Percentiles rank a stretch among this genome's conserved stretches.
phyloP scores from a whole-genome alignment of 768 basidiomycete genomes.

The Termitomyces heimii region DNA sequence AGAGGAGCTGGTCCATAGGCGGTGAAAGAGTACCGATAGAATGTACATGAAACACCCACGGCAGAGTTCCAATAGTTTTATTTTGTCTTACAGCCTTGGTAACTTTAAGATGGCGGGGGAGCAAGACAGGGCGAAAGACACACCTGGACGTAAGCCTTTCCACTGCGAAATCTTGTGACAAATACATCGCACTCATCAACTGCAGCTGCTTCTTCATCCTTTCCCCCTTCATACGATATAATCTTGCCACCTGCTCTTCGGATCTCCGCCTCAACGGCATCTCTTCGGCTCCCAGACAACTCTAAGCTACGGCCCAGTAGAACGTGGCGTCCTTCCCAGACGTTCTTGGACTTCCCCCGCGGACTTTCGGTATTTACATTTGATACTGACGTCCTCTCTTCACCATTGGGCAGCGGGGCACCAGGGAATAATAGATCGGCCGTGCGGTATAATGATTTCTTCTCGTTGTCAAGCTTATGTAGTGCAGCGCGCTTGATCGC shows the following conservation, averaged over 20 bases:
- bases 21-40: constrained; percentile 51
- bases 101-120: neutral
- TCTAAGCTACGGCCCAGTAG: constrained; percentile 58
- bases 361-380: constrained; percentile 3
- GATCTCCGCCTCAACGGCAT: constrained; percentile 57
- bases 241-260: constrained; percentile 48
- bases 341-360: constrained; percentile 20
- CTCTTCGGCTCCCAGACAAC: constrained; percentile 39
- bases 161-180: constrained; percentile 65
- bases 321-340: constrained; percentile 59
- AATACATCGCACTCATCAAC: constrained; percentile 61
- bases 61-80: constrained; percentile 71
- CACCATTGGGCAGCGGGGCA: constrained; percentile 10
- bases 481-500: constrained; percentile 13
- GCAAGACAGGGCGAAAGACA: constrained; percentile 12
- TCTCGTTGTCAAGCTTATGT: constrained; percentile 24
- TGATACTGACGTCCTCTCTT: constrained; percentile 2
- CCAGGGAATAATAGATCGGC: constrained; percentile 23
- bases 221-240: constrained; percentile 24
- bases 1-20: constrained; percentile 72
- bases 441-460: constrained; percentile 24
- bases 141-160: constrained; percentile 66
- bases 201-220: constrained; percentile 21
- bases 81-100: constrained; percentile 49
- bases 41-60: constrained; percentile 81